Conservation (phyloP, 352 stramenopile species). For the Pythium dissotocum region DNA sequence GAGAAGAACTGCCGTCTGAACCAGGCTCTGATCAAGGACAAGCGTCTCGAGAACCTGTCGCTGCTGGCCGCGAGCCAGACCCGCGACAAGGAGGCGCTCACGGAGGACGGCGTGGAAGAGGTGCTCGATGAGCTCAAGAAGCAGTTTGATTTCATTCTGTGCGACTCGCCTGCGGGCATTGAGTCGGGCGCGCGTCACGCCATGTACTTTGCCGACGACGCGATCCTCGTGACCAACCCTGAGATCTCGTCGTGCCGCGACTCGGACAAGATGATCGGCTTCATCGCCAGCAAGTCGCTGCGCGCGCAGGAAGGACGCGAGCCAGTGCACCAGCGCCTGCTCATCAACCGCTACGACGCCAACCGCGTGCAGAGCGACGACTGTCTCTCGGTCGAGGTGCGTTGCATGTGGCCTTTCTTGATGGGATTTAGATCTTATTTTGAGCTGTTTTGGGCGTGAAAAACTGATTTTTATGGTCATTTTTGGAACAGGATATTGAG, state of each 20-base stretch:
- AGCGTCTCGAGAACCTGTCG: conserved; percentile 79
- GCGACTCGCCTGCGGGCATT: conserved; percentile 90
- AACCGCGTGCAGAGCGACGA: conserved; percentile 89
- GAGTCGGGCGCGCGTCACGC: conserved; percentile 88
- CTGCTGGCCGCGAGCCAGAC: conserved; percentile 91
- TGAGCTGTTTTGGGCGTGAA: background rate
- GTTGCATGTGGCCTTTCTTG: background rate
- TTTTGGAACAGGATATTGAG: conserved; percentile 77
- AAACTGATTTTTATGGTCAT: background rate
- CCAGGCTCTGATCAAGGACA: conserved; percentile 92
- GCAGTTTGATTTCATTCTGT: conserved; percentile 91
- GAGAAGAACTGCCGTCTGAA: conserved; percentile 88
- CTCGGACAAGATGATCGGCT: conserved; percentile 96
- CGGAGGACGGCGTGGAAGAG: conserved; percentile 83
- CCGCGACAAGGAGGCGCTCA: conserved; percentile 89
- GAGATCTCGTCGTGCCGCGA: conserved; percentile 92
- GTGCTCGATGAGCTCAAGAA: conserved; percentile 81
- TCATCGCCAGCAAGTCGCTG: conserved; percentile 90
- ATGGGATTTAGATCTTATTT: background rate
- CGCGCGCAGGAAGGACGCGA: conserved; percentile 75
- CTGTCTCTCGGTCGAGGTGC: conserved; percentile 83
- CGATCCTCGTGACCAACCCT: conserved; percentile 93
- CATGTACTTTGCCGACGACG: conserved; percentile 94
- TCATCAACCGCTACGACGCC: conserved; percentile 93
- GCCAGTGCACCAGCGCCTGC: conserved; percentile 79